phyloP scores from a whole-genome alignment of 129 eudicot genomes.

The Cynara cardunculus region DNA sequence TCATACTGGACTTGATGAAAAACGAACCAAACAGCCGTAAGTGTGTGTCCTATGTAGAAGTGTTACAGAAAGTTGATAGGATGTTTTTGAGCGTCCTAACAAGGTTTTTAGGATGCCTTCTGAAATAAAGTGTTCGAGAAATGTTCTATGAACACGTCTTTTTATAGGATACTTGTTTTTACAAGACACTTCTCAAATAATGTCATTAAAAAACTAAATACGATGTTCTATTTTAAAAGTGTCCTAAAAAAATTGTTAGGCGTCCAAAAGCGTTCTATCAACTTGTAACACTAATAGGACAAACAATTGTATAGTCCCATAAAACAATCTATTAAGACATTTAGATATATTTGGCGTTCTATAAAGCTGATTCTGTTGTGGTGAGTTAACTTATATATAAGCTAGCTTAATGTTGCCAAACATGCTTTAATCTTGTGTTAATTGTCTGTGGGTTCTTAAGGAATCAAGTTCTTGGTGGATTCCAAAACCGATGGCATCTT shows the following conservation, averaged over 20 bases:
- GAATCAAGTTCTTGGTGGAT: slow-evolving; percentile 83
- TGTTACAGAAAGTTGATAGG: neutral
- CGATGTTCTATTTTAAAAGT: neutral
- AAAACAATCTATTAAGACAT: neutral
- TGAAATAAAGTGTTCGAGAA: neutral
- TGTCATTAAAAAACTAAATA: neutral
- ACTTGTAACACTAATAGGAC: neutral
- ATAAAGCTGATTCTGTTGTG: neutral
- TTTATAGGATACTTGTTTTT: neutral
- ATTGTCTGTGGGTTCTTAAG: slow-evolving; percentile 26
- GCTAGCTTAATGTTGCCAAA: neutral
- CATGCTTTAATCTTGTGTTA: neutral
- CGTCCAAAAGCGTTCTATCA: neutral
- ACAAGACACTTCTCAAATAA: no score
- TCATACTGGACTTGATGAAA: no score
- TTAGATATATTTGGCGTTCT: neutral
- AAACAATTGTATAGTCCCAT: neutral
- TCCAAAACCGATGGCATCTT: slow-evolving; percentile 67
- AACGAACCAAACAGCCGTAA: no score
- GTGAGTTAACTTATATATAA: neutral
- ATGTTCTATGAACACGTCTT: neutral
- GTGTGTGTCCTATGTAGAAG: no score
- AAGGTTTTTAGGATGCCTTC: neutral
- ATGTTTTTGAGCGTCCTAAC: neutral
- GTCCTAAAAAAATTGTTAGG: neutral